Evolutionary conservation across 2,329 filamentous ascomycete genomes (phyloP), one percentile per base, ranked within the genome.

Genomic region (Fusarium luffae): DNA sequence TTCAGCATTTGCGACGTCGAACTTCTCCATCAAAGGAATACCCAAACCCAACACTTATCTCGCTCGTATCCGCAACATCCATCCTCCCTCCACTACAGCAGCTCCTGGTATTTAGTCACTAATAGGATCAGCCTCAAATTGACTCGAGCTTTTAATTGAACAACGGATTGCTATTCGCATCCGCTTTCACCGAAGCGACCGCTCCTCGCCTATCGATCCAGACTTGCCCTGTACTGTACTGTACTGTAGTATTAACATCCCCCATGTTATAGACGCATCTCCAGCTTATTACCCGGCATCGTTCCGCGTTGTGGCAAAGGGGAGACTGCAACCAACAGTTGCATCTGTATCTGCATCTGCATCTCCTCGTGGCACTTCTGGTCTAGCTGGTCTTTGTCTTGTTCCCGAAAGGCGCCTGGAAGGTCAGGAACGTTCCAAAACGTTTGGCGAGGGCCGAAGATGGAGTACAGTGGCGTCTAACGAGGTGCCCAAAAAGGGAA

Each of bases 121-220:
- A 46, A 28, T 21, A 28, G 16, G 19, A 40, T 58, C 61, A 64
- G 60, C 62, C 62, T 65, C 62, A 48, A 48, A 42, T 56, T 47
- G 42, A 30, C 51, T 59, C 41, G 56, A 59, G 56, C 49, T 28
- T 47, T 14, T 27, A n/a, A 37, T 37, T 51, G 47, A 34, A 49
- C 47, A 49, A 14, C 19, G 10, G 34, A n/a, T 49, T 34, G 27
- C 12, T 49, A 23, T 34, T 51, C 21, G 32, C 49, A 62, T 51
- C 48, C 60, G 40, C 32, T 32, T 51, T 66, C 66, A 62, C 56
- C 66, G 48, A 58, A 69, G 52, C 66, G 48, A 67, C 48, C 47
- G 55, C 66, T 34, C 25, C 52, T 69, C 67, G 67, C 57, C 67
- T 70, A 69, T 69, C 67, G 67, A 27, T 55, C 66, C 55, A 65